Conservation (phyloP, 768 basidiomycete genomes). For the Stropharia rugosoannulata region DNA sequence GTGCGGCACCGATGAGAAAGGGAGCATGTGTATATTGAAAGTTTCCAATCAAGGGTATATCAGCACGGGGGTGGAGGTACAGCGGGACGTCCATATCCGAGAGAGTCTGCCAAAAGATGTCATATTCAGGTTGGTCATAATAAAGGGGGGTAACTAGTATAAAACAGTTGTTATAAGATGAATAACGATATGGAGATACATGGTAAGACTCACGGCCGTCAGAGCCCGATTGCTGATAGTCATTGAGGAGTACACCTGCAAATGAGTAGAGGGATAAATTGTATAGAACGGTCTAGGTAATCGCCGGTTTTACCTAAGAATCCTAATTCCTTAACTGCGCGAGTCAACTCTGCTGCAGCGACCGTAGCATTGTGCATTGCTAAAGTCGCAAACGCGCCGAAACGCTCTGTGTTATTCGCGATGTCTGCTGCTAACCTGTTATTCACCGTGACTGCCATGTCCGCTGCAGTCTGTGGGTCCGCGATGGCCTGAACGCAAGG, state of each 20-base stretch:
- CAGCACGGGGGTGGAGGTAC: slow-evolving; percentile 35
- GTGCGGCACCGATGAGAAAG: slow-evolving; percentile 29
- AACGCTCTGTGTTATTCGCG: slow-evolving; percentile 36
- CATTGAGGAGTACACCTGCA: slow-evolving; percentile 38
- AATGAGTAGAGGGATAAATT: no score
- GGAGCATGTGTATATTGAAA: slow-evolving; percentile 31
- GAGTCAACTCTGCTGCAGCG: slow-evolving; percentile 38
- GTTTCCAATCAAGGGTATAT: slow-evolving; percentile 25
- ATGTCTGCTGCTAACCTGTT: slow-evolving; percentile 35
- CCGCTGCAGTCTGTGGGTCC: slow-evolving; percentile 30
- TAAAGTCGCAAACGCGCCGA: slow-evolving; percentile 41
- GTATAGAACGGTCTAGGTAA: no score
- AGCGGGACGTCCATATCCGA: slow-evolving; percentile 37
- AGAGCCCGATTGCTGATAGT: slow-evolving; percentile 41
- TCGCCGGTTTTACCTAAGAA: slow-evolving; percentile 26
- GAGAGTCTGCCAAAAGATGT: slow-evolving; percentile 37
- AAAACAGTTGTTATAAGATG: neutral
- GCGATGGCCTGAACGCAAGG: slow-evolving; percentile 40
- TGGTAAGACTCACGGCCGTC: slow-evolving; percentile 39
- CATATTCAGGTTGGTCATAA: slow-evolving; percentile 38
- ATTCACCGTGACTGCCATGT: slow-evolving; percentile 34
- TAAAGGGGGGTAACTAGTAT: slow-evolving; percentile 32
- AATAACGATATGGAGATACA: slow-evolving; percentile 11
- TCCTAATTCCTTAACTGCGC: slow-evolving; percentile 37
- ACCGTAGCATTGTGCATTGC: slow-evolving; percentile 43